Base-by-base conservation (phyloP, 2,329 filamentous ascomycete species). In the Fusarium veterinarium region DNA sequence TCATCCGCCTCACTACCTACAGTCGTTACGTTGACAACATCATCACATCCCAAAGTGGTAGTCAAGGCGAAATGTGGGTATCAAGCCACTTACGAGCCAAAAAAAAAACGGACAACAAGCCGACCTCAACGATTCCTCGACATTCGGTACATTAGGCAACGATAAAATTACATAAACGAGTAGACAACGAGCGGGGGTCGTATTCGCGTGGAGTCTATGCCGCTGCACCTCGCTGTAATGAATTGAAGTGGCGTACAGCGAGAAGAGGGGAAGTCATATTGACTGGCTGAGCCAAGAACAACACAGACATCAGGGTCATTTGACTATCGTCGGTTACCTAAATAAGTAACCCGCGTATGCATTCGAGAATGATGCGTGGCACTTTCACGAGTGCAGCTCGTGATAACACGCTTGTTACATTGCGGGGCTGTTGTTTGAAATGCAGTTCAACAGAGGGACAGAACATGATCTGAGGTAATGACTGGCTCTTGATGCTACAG, bases 231-330 rank as follows among this genome's bases (percentile, higher is more conserved):
- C 23, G 35, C 20, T 52, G 10, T 3, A 49, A 52, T 51, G 12
- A 42, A 53, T 7, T 42, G 4, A 57, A 20, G 45, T 64, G 62
- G 46, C 71, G n/a, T 37, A 28, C 45, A 37, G 6, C 42, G 7
- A 25, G 16, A 51, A 55, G 57, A 71, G 67, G 62, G 71, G 67
- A 64, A 42, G 10, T 3, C 6, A 51, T 33, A 30, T 23, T 38
- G 35, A 66, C 40, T 51, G 42, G 33, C 3, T 28, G 1, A 23
- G 42, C 38, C 28, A 13, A 42, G 41, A n/a, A 71, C 60, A 61
- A 40, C 38, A 46, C 67, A 70, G 28, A 46, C 37, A 25, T 53
- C 14, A 19, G 37, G n/a, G 62, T 73, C 70, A 73, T 23, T 73
- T 73, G 70, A 64, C 37, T 20, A 13, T 46, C 8, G 6, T 25